Conservation (phyloP, 495 filamentous ascomycete species). For the Bryoglossum gracile region DNA sequence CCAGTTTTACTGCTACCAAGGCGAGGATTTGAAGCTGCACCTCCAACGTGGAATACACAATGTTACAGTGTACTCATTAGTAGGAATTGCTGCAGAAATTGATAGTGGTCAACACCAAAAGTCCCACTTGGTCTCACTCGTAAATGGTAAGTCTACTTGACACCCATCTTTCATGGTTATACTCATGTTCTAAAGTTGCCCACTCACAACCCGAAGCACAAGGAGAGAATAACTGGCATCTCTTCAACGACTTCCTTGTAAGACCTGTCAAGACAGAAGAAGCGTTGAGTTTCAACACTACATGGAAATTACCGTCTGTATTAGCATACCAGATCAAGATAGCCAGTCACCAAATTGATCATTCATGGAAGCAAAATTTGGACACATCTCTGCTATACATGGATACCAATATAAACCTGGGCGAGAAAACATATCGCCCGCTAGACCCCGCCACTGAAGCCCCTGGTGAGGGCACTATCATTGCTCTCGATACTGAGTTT, state of each 20-base stretch:
- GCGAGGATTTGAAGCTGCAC: conserved; percentile 70
- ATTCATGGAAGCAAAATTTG: conserved; percentile 74
- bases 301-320: conserved; percentile 87
- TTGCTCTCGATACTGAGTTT: conserved; percentile 94
- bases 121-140: conserved; percentile 82
- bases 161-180: not conserved
- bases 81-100: conserved; percentile 86
- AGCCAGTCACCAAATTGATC: conserved; percentile 67
- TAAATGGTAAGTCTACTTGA: conserved; percentile 54
- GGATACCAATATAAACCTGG: conserved; percentile 39
- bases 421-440: conserved; percentile 45
- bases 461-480: conserved; percentile 60
- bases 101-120: conserved; percentile 76
- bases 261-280: conserved; percentile 69
- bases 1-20: conserved; percentile 85
- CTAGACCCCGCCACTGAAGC: conserved; percentile 57
- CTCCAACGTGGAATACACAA: conserved; percentile 54
- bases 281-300: conserved; percentile 76
- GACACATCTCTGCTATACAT: conserved; percentile 79
- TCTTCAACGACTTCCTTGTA: conserved; percentile 97
- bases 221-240: conserved; percentile 65
- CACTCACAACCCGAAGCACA: conserved; percentile 53
- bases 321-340: conserved; percentile 75
- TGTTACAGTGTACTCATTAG: conserved; percentile 80
- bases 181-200: conserved; percentile 45